Evolutionary conservation across 2,329 filamentous ascomycete species (phyloP), one percentile per base, ranked within the genome.

Genomic region (Aspergillus phoenicis): DNA sequence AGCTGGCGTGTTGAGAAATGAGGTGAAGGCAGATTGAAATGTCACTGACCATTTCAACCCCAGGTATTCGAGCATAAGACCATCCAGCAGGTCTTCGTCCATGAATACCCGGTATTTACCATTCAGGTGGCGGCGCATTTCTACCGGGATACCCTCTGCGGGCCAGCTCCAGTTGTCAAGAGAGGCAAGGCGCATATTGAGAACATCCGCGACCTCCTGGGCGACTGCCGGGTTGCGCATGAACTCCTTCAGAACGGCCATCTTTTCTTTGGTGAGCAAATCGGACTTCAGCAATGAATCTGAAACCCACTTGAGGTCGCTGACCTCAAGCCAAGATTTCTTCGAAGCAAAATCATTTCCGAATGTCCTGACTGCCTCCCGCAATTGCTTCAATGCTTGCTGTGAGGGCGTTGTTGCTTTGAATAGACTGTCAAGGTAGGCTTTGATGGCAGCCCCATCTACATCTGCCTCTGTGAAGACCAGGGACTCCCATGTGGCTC

Each of bases 71-170:
- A 86, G 70, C 24, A 87, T 77, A 7, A 87, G 78, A 1, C 82
- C 81, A 64, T 86, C 82, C 7, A 86, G 78, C 20, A 85, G 74
- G 62, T 88, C 85, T 64, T 85, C 83, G 53, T 87, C 83, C 77
- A 85, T 84, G 67, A 81, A 86, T 26, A 87, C 82, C 2, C 85
- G 78, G 67, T 87, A 88, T 61, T 84, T 83, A 3, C 83, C 83
- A 64, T 85, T 86, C 38, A 86, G 68, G 55, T 85, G 81, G 7
- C 82, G 79, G 38, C 83, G 78, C 76, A 82, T 81, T 49, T 83
- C 77, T 2, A 86, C 67, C 1, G 78, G 73, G 7, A 85, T 76
- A 4, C 76, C 79, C 4, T 74, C 71, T 2, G 72, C 68, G 15
- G 76, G 77, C 84, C 84, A 87, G 11, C 73, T 68, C 85, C 84